Conservation (phyloP, 257 asterid genomes). For the Solanum pennellii region DNA sequence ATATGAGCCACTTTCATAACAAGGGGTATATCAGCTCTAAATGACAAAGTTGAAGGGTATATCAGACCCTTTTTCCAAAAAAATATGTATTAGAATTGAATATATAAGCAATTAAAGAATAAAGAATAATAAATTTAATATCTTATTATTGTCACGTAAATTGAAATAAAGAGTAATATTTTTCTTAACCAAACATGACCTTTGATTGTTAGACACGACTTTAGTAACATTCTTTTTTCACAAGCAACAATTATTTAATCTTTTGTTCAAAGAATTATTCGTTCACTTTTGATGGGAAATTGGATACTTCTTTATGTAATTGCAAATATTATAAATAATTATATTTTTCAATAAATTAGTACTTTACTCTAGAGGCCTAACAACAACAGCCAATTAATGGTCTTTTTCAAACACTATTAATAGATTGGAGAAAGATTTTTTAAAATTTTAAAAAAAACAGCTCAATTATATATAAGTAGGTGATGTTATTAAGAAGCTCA, state of each 20-base stretch:
- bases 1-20: too few species aligned
- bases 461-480: not conserved
- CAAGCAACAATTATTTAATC: not conserved
- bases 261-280: not conserved
- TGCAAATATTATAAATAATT: not conserved
- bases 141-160: not conserved
- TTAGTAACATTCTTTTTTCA: not conserved
- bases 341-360: not conserved
- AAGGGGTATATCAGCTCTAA: too few species aligned
- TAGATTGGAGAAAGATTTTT: not conserved
- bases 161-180: not conserved
- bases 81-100: rapidly evolving
- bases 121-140: too few species aligned
- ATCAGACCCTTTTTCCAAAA: too few species aligned
- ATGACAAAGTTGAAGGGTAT: too few species aligned
- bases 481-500: not conserved
- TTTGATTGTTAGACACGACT: not conserved
- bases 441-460: not conserved
- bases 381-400: not conserved
- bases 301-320: not conserved
- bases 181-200: not conserved
- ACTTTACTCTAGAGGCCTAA: not conserved
- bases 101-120: not conserved
- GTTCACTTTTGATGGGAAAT: not conserved
- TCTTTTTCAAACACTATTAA: not conserved